Evolutionary conservation across 768 basidiomycete genomes (phyloP), one percentile per base, ranked within the genome.

Genomic region (Naganishia onofrii): DNA sequence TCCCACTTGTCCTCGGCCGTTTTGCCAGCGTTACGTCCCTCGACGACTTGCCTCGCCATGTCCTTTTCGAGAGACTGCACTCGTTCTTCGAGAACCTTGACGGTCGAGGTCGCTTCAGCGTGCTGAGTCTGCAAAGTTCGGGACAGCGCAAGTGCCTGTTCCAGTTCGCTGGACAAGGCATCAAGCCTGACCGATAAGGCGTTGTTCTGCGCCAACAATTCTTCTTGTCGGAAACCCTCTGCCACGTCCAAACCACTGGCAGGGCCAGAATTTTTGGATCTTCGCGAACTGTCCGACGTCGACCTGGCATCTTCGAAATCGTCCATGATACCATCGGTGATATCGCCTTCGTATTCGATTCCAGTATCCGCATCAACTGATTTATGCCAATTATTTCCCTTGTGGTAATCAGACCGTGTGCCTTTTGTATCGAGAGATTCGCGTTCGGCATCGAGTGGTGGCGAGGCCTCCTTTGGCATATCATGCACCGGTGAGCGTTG

Each of bases 121-220:
- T 96, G 93, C 77, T 94, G 91, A 0, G 84, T 84, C 76, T 92
- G 90, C 10, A 96, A 83, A 0, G 86, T 84, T 5, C 85, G 84
- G 9, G 90, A 91, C 72, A 93, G 83, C 57, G 88, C 85, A 44
- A 92, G 83, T 0, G 92, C 90, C 0, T 87, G 85, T 66, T 88
- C 87, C 32, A 98, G 87, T 76, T 93, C 91, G 29, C 83, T 83
- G 0, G 90, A 84, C 7, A 92, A 84, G 0, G 81, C 80, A 21
- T 84, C 83, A 32, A 98, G 83, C 26, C 89, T 87, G 12, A 83
- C 81, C 3, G 87, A 84, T 51, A 93, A 84, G 4, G 88, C 87
- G 54, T 86, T 76, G 72, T 83, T 82, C 55, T 81, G 79, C 44
- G 77, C 77, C 36, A 77, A 58, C 34, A 78, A 72, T 46, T 73